A percentile compares a stretch with the other conserved stretches of the same genome.
These are phyloP conservation scores for Venturia carpophila DNA, from an alignment of 2,329 filamentous ascomycete species.

Conservation along the genomic window DNA sequence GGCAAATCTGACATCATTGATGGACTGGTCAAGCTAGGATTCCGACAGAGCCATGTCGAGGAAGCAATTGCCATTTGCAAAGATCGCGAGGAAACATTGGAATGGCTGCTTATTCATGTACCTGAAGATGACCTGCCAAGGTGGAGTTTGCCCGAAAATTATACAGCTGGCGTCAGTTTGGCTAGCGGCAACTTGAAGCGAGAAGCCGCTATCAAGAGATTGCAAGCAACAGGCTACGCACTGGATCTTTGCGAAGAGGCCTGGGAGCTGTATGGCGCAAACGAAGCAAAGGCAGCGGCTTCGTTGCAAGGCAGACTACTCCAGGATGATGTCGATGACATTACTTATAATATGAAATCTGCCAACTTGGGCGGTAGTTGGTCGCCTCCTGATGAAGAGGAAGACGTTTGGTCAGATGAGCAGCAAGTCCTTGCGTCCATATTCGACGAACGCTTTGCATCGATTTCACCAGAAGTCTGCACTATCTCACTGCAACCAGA, in stretches of 20 bases:
- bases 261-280: conserved; percentile 59
- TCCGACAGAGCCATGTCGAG: conserved; percentile 79
- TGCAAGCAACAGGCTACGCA: conserved; percentile 78
- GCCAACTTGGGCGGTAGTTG: conserved; percentile 31
- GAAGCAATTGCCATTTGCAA: conserved; percentile 85
- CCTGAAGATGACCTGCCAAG: conserved; percentile 92
- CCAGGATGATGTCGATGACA: conserved; percentile 27
- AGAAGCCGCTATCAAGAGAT: conserved; percentile 73
- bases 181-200: conserved; percentile 72
- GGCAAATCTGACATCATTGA: conserved; percentile 57
- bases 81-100: conserved; percentile 82
- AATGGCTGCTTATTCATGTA: conserved; percentile 95
- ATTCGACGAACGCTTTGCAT: conserved; percentile 62
- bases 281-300: conserved; percentile 72
- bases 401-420: conserved; percentile 75
- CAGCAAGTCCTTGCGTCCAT: conserved; percentile 77
- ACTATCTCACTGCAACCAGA: conserved; percentile 31
- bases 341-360: conserved; percentile 23
- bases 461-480: conserved; percentile 55
- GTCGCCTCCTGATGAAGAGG: conserved; percentile 26
- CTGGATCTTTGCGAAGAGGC: conserved; percentile 72
- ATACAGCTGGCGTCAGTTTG: conserved; percentile 81
- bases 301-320: conserved; percentile 66
- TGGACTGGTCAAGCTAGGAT: conserved; percentile 71
- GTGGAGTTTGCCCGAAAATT: conserved; percentile 87